phyloP scores from a whole-genome alignment of 768 basidiomycete species.

The Lentinus tigrinus region DNA sequence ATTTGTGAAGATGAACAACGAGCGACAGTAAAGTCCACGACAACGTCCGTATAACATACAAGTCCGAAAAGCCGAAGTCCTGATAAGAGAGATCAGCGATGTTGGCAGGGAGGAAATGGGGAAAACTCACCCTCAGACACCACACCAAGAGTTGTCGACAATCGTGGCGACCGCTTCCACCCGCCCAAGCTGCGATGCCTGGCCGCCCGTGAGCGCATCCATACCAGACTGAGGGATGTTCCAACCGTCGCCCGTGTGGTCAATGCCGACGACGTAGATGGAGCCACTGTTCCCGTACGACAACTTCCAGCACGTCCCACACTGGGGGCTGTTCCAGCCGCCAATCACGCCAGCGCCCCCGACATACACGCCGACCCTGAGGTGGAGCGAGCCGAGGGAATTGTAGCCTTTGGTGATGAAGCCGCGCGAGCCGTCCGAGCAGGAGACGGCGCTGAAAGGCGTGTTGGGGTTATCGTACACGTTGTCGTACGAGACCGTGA shows the following conservation, averaged over 20 bases:
- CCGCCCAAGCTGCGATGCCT: constrained; percentile 23
- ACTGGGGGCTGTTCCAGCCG: constrained; percentile 51
- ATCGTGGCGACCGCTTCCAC: constrained; percentile 21
- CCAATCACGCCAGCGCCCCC: constrained; percentile 51
- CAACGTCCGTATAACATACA: background rate
- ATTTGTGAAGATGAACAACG: no score
- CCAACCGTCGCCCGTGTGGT: constrained; percentile 43
- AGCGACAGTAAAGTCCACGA: background rate
- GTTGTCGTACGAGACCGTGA: constrained; percentile 43
- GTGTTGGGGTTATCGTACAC: constrained; percentile 46
- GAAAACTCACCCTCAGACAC: background rate
- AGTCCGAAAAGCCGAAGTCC: background rate
- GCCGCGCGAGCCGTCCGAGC: constrained; percentile 55
- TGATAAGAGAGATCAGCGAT: background rate
- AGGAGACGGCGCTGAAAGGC: constrained; percentile 45
- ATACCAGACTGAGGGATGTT: constrained; percentile 34
- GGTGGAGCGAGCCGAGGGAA: constrained; percentile 50
- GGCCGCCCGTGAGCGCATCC: constrained; percentile 28
- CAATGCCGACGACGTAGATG: constrained; percentile 53
- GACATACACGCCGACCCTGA: constrained; percentile 45
- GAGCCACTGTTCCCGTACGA: constrained; percentile 38
- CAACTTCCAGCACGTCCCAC: constrained; percentile 62
- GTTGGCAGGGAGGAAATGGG: no score
- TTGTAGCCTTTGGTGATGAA: constrained; percentile 42
- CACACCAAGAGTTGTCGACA: background rate